These are phyloP conservation scores for Didymellaceae sp. DNA, from an alignment of 2,329 filamentous ascomycete genomes.

Conservation along the genomic window DNA sequence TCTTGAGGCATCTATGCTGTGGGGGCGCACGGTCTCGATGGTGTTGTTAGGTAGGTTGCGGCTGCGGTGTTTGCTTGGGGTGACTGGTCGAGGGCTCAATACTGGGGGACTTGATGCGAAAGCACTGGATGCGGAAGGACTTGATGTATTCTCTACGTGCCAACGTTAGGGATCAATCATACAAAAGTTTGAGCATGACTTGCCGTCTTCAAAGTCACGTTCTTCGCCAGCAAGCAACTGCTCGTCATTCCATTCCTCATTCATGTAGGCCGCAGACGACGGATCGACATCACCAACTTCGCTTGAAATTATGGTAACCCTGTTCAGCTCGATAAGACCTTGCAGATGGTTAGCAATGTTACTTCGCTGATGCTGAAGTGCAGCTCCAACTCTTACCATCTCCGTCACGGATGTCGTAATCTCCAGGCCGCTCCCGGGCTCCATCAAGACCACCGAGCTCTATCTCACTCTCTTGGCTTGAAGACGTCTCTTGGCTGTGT, in stretches of 20 bases:
- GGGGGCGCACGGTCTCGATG: neutral
- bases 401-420: too few relatives aligned
- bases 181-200: neutral
- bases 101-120: neutral
- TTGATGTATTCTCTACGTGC: too few relatives aligned
- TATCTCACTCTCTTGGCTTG: too few relatives aligned
- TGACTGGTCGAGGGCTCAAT: neutral
- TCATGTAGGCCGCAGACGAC: neutral
- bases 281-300: neutral
- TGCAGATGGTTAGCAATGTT: too few relatives aligned
- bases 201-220: neutral
- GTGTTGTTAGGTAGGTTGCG: neutral
- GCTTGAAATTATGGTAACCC: too few relatives aligned
- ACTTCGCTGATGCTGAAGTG: too few relatives aligned
- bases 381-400: too few relatives aligned
- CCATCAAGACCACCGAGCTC: too few relatives aligned
- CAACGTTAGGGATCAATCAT: neutral
- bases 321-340: too few relatives aligned
- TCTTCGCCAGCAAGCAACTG: neutral
- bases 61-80: neutral
- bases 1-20: neutral
- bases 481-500: too few relatives aligned
- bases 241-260: neutral
- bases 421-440: too few relatives aligned
- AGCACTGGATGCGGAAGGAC: too few relatives aligned